phyloP scores from a whole-genome alignment of 1,284 basidiomycete species.

The Ustilago trichophora region DNA sequence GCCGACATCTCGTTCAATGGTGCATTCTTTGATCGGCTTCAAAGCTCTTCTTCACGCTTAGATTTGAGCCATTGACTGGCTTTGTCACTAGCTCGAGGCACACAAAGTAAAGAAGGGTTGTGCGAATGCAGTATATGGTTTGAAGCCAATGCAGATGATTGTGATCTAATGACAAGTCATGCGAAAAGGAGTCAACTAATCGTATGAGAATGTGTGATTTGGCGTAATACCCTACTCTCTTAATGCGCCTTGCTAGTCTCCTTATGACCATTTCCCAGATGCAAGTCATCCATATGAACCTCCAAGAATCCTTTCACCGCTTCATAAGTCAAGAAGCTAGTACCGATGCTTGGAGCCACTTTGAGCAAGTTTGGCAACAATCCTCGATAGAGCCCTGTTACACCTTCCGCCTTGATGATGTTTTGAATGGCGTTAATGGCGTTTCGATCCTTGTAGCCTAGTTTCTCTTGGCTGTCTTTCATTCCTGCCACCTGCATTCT shows the following conservation, averaged over 20 bases:
- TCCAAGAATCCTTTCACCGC: constrained; percentile 46
- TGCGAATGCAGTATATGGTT: too few species aligned
- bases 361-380: constrained; percentile 89
- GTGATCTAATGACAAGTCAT: too few species aligned
- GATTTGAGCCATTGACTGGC: too few species aligned
- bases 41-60: too few species aligned
- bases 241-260: constrained; percentile 10
- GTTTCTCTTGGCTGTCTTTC: constrained; percentile 70
- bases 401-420: constrained; percentile 79
- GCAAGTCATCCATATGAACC: constrained; percentile 35
- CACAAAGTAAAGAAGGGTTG: too few species aligned
- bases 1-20: too few species aligned
- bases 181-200: too few species aligned
- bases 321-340: constrained; percentile 61
- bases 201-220: too few species aligned
- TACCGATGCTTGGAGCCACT: constrained; percentile 68
- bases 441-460: constrained; percentile 76
- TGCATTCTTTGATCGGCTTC: too few species aligned
- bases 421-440: constrained; percentile 75
- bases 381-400: constrained; percentile 81
- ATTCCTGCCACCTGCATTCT: constrained; percentile 96
- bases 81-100: too few species aligned
- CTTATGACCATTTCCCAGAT: not conserved
- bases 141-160: too few species aligned
- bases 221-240: too few species aligned